phyloP scores from a whole-genome alignment of 768 basidiomycete genomes.

The Auricularia heimuer region DNA sequence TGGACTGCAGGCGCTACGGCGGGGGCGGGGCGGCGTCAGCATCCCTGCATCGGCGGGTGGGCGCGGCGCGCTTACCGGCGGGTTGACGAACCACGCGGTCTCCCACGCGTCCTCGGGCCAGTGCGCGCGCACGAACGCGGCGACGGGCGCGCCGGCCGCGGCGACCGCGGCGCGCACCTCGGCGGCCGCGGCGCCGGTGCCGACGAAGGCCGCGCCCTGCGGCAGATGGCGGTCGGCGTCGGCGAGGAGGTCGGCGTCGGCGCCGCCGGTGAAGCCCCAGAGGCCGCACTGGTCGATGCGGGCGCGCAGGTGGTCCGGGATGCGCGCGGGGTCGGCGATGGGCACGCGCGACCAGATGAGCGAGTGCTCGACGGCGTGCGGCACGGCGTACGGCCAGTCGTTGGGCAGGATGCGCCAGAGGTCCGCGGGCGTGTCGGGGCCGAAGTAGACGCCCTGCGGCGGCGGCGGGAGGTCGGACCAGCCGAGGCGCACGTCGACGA shows the following conservation, averaged over 20 bases:
- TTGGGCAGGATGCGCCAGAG: slow-evolving; percentile 66
- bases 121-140: slow-evolving; percentile 48
- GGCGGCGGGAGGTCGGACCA: slow-evolving; percentile 40
- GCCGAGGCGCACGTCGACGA: slow-evolving; percentile 56
- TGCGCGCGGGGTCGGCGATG: slow-evolving; percentile 47
- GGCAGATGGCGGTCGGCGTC: slow-evolving; percentile 49
- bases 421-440: slow-evolving; percentile 44
- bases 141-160: slow-evolving; percentile 46
- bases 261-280: slow-evolving; percentile 69
- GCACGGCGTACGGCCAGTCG: slow-evolving; percentile 88
- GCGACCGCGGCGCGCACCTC: slow-evolving; percentile 7
- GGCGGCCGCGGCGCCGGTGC: slow-evolving; percentile 39
- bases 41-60: not conserved
- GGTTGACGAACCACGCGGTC: slow-evolving; percentile 87
- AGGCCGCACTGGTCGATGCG: slow-evolving; percentile 47
- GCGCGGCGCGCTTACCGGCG: slow-evolving; percentile 46
- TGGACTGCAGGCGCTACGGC: slow-evolving; percentile 68
- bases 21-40: slow-evolving; percentile 6
- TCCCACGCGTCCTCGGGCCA: slow-evolving; percentile 78
- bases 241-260: slow-evolving; percentile 24
- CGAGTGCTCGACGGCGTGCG: slow-evolving; percentile 60
- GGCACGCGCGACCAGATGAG: slow-evolving; percentile 73
- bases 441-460: slow-evolving; percentile 42
- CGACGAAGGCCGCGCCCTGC: slow-evolving; percentile 50
- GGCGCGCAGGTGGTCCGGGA: slow-evolving; percentile 31